Conservation (phyloP, 306 rosid genomes). For the Medicago truncatula region DNA sequence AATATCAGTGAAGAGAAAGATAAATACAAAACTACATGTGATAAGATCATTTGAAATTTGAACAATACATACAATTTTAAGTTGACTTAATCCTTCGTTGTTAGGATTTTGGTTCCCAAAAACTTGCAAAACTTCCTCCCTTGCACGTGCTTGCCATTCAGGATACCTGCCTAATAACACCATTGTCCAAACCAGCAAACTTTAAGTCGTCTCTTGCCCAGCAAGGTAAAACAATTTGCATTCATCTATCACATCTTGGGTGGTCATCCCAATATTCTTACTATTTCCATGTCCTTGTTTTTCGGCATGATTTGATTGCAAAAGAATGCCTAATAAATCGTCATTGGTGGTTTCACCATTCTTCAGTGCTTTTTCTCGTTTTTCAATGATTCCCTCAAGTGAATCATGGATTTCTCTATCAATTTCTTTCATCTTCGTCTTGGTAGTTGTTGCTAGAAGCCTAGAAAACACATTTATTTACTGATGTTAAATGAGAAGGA, state of each 20-base stretch:
- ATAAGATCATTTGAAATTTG: neutral
- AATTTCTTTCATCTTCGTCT: neutral
- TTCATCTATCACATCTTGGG: neutral
- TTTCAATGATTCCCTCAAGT: constrained; percentile 5
- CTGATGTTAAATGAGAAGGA: neutral
- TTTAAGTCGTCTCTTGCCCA: constrained; percentile 12
- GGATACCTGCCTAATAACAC: constrained; percentile 21
- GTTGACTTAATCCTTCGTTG: constrained; percentile 16
- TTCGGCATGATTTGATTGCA: constrained; percentile 5
- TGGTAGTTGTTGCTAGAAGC: neutral
- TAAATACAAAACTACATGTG: neutral
- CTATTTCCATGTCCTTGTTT: constrained; percentile 10
- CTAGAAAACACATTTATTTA: neutral
- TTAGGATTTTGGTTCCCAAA: constrained; percentile 14
- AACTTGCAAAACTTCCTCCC: constrained; percentile 19
- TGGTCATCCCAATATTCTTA: constrained; percentile 7
- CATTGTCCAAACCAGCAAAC: constrained; percentile 19
- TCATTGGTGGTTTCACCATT: constrained; percentile 7
- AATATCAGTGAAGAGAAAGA: neutral
- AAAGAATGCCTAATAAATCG: constrained; percentile 29
- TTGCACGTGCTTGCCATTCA: constrained; percentile 32
- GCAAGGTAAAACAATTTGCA: constrained; percentile 11
- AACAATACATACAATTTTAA: constrained; percentile 6
- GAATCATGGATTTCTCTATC: neutral
- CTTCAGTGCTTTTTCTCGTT: constrained; percentile 5